phyloP scores from a whole-genome alignment of 2,329 filamentous ascomycete genomes.

The Neonectria faginata region DNA sequence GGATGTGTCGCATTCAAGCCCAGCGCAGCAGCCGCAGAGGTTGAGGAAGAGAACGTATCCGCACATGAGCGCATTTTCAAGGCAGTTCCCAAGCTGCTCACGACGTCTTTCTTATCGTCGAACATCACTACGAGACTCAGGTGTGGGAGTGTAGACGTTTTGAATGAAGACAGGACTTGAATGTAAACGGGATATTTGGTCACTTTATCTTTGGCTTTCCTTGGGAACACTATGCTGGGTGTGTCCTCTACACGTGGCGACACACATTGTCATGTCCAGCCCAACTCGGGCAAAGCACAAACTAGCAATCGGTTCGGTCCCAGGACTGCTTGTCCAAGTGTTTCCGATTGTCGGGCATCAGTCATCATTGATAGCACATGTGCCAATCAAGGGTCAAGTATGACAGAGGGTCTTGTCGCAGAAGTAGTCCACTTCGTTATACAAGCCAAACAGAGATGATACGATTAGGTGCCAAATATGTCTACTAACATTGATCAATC shows the following conservation, averaged over 20 bases:
- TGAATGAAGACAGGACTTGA: not conserved
- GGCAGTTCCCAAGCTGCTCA: not conserved
- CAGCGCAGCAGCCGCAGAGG: constrained; percentile 44
- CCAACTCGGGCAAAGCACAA: not conserved
- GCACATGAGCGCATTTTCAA: constrained; percentile 42
- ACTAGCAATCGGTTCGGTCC: not conserved
- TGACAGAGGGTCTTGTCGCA: not conserved
- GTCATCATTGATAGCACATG: not conserved
- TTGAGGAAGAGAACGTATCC: constrained; percentile 45
- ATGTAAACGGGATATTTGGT: no score
- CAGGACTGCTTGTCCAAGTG: not conserved
- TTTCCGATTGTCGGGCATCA: not conserved
- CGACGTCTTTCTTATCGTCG: not conserved
- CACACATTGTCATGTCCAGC: not conserved
- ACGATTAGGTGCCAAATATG: not conserved
- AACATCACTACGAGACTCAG: not conserved
- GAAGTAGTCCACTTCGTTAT: not conserved
- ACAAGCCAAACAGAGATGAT: not conserved
- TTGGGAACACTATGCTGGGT: not conserved
- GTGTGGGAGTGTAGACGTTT: not conserved
- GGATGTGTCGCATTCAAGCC: constrained; percentile 40
- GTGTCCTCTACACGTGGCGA: not conserved
- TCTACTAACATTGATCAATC: not conserved
- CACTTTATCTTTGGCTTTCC: not conserved
- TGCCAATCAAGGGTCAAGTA: not conserved